Evolutionary conservation across 345 rosid genomes (phyloP), one percentile per base, ranked within the genome.

Genomic region (Hibiscus mutabilis): DNA sequence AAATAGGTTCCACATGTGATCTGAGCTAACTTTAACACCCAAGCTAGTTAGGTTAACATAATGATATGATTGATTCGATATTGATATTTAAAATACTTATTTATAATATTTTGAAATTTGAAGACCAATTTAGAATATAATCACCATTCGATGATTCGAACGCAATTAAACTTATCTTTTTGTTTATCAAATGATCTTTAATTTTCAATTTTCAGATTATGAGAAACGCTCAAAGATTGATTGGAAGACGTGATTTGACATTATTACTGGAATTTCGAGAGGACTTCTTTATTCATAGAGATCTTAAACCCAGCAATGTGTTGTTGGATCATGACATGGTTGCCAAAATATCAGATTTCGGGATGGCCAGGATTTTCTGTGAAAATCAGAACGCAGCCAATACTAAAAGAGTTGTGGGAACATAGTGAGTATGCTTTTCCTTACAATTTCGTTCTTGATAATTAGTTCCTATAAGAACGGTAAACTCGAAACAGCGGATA

Each of bases 241-340:
- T 18, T 86, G 84, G 84, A 57, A 49, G 51, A 75, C 8, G 37
- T 74, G 82, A 10, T 62, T 35, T 1, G 37, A 66, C 72, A 84
- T 84, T 27, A 33, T 84, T 13, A 68, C 33, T 19, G 86, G 85
- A 42, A 83, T 84, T 8, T 77, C 84, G 6, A 70, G 71, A 65
- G 86, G 88, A 69, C 84, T 79, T 73, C 33, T 81, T 21, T 84
- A 74, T 84, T 27, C 90, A 81, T 6, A 79, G 86, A 46, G 86
- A 84, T 71, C 69, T 80, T n/a, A 83, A 76, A 5, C 73, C 84
- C 15, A 79, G 84, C 63, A 81, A 81, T 14, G 67, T 81, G 19
- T 53, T 77, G 5, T 29, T 81, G 27, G 84, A 79, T 46, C 13
- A 67, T 18, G 68, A 83, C 10, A 13, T 79, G 70, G 75, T 80